Base-by-base conservation (phyloP, 768 basidiomycete genomes). In the Termitomyces titanicus region DNA sequence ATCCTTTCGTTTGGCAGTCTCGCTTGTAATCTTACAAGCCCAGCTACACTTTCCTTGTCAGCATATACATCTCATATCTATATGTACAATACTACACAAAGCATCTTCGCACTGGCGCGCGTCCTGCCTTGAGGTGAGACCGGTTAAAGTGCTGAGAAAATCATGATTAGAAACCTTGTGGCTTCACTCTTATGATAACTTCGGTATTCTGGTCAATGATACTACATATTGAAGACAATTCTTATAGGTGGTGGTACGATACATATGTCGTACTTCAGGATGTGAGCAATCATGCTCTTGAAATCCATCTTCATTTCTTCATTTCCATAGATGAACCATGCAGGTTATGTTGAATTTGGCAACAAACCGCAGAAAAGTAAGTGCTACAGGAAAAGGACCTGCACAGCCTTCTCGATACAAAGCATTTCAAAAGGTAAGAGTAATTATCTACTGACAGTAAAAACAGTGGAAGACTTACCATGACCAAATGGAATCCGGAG, bases 401-500 rank as follows among this genome's bases (percentile, higher is more conserved):
- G 71, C 68, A 62, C 73, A 66, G n/a, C 70, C 69, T 73, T 43
- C 12, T 12, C 15, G 27, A 29, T 33, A n/a, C 38, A 24, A 33
- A 24, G 5, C 13, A 40, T 34, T 27, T 12, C 12, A n/a, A 24
- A 38, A 22, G 22, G 24, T n/a, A 5, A 44, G 25, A 43, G 22
- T n/a, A n/a, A n/a, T 33, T 22, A 15, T 34, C 11, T 8, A 51
- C 29, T 12, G 17, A n/a, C 5, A 13, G 31, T 17, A n/a, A 25
- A 52, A 50, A 13, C 11, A 24, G 29, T 2, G 17, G 39, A 2
- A 24, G 11, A 43, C 58, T 48, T 58, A 72, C 73, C 72, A 55
- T 69, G 70, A 59, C 73, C 70, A 60, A 74, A 76, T n/a, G 71
- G 70, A 42, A n/a, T n/a, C n/a, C n/a, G n/a, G n/a, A n/a, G n/a